phyloP scores from a whole-genome alignment of 305 asterid genomes.

The Lippia alba region DNA sequence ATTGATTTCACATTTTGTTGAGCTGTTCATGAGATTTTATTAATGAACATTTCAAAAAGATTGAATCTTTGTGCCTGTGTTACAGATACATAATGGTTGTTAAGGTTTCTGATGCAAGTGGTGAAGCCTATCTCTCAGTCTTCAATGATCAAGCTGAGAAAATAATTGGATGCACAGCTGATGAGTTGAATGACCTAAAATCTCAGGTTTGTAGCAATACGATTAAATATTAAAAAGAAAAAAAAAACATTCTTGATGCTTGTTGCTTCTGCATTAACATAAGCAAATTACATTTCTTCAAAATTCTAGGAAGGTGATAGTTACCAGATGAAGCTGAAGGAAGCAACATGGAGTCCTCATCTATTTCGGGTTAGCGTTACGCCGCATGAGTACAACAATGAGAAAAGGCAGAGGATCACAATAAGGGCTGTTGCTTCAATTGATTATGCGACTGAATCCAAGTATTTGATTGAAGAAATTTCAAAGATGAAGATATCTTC shows the following conservation, averaged over 20 bases:
- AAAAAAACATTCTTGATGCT: neutral
- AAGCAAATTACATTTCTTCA: slow-evolving; percentile 8
- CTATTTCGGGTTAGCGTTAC: slow-evolving; percentile 78
- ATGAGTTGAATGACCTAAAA: slow-evolving; percentile 75
- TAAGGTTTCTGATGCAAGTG: slow-evolving; percentile 83
- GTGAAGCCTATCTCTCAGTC: slow-evolving; percentile 74
- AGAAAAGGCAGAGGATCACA: slow-evolving; percentile 86
- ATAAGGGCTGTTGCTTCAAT: slow-evolving; percentile 65
- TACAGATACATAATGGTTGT: slow-evolving; percentile 74
- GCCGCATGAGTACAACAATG: slow-evolving; percentile 70
- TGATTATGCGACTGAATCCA: slow-evolving; percentile 82
- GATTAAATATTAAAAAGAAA: neutral
- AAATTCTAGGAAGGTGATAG: slow-evolving; percentile 56
- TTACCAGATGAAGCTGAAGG: slow-evolving; percentile 73
- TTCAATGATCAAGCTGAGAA: slow-evolving; percentile 85
- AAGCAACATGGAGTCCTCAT: slow-evolving; percentile 75
- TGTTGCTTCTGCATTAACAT: neutral
- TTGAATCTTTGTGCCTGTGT: neutral
- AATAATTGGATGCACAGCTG: slow-evolving; percentile 80
- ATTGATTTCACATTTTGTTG: neutral
- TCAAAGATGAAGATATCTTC: slow-evolving; percentile 56
- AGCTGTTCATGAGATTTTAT: neutral
- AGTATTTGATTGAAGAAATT: slow-evolving; percentile 67
- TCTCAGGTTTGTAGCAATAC: slow-evolving; percentile 47
- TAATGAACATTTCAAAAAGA: neutral